Conservation (phyloP, 2,329 filamentous ascomycete species). For the Fusarium tjaetaba region DNA sequence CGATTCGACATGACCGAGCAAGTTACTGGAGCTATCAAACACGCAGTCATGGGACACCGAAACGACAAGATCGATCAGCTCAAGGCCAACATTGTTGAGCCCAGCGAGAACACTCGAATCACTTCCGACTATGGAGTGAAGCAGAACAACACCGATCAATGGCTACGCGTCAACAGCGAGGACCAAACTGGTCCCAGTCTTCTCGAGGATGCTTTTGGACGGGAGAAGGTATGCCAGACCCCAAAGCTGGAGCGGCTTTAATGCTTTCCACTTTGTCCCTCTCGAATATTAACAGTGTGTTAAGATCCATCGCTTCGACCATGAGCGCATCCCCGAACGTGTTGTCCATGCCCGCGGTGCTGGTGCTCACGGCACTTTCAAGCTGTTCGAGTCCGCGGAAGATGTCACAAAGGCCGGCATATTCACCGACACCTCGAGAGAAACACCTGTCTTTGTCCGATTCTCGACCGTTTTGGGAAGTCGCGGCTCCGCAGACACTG, state of each 20-base stretch:
- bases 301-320: constrained; percentile 79
- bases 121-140: constrained; percentile 83
- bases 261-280: too few species aligned
- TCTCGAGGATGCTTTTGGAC: constrained; percentile 75
- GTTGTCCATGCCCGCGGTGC: constrained; percentile 77
- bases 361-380: constrained; percentile 77
- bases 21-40: constrained; percentile 49
- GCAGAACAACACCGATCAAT: constrained; percentile 78
- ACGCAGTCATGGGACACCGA: constrained; percentile 54
- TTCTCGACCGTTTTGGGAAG: constrained; percentile 84
- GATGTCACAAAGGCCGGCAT: constrained; percentile 76
- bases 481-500: constrained; percentile 80
- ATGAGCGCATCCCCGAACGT: constrained; percentile 66
- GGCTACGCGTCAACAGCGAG: constrained; percentile 72
- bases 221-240: constrained; percentile 70
- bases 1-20: constrained; percentile 32
- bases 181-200: constrained; percentile 73
- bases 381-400: constrained; percentile 70
- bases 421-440: constrained; percentile 63
- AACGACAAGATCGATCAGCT: constrained; percentile 71
- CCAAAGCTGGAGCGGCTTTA: too few species aligned
- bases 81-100: constrained; percentile 65
- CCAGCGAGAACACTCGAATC: constrained; percentile 66
- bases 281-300: too few species aligned
- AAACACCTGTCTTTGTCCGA: constrained; percentile 58